These are phyloP conservation scores for Theobroma grandiflorum DNA, from an alignment of 441 rosid genomes.

Conservation along the genomic window DNA sequence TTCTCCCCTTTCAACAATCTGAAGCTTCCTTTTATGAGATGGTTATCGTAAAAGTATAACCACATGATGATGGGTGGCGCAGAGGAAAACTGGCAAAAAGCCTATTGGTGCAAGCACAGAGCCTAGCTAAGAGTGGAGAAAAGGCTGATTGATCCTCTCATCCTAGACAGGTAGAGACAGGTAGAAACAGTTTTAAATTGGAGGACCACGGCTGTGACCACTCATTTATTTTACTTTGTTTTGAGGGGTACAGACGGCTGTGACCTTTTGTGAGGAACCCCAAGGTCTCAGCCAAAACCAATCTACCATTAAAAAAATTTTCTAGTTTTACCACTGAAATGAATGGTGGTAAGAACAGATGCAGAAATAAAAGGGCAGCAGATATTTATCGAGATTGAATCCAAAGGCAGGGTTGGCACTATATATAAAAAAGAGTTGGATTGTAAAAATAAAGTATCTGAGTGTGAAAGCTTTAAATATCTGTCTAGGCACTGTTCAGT, in stretches of 20 bases:
- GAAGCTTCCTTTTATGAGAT: background rate
- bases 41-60: background rate
- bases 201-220: background rate
- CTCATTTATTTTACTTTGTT: background rate
- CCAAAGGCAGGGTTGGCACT: slow-evolving; percentile 14
- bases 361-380: too few relatives aligned
- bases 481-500: background rate
- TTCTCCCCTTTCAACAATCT: background rate
- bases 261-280: background rate
- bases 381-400: background rate
- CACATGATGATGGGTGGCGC: background rate
- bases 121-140: background rate
- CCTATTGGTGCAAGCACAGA: background rate
- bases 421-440: background rate
- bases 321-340: background rate
- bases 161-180: background rate
- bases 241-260: background rate
- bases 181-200: background rate
- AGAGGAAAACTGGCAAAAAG: background rate
- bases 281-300: background rate
- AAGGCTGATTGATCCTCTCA: too few relatives aligned
- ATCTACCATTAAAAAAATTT: background rate
- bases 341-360: too few relatives aligned
- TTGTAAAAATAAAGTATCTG: background rate
- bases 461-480: background rate